These are phyloP conservation scores for Chlorella sp. DNA, from an alignment of 139 green algal genomes.

Conservation along the genomic window DNA sequence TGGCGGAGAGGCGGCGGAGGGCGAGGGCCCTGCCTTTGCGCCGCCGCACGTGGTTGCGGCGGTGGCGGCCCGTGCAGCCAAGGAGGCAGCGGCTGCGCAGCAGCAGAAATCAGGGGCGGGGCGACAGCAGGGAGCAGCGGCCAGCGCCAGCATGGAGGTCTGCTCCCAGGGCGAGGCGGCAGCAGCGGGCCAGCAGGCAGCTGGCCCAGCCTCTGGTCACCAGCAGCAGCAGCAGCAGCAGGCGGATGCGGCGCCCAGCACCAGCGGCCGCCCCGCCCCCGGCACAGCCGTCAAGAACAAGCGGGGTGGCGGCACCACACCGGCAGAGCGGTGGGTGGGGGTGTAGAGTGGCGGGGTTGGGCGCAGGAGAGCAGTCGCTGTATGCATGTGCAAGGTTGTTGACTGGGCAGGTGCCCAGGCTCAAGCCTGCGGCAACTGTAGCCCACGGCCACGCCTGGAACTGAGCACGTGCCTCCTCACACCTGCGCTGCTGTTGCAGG, in stretches of 20 bases:
- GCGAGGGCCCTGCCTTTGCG: slow-evolving; percentile 49
- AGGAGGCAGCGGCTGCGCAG: slow-evolving; percentile 31
- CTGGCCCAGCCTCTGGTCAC: background rate
- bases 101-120: slow-evolving; percentile 23
- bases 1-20: background rate
- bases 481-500: background rate
- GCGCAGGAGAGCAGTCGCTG: background rate
- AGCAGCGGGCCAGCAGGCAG: slow-evolving; percentile 15
- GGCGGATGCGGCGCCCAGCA: slow-evolving; percentile 24
- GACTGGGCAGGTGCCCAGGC: no score
- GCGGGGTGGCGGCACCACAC: slow-evolving; percentile 23
- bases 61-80: slow-evolving; percentile 48
- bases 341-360: background rate
- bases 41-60: slow-evolving; percentile 57
- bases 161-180: slow-evolving; percentile 9
- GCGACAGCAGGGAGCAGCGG: background rate
- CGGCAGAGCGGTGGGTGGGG: slow-evolving; percentile 9
- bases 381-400: background rate
- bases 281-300: slow-evolving; percentile 20
- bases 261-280: background rate
- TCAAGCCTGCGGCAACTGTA: background rate
- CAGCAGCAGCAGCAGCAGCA: slow-evolving; percentile 31
- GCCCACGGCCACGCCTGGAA: no score
- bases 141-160: slow-evolving; percentile 5
- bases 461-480: background rate